A percentile compares a stretch with the other conserved stretches of the same genome.
These are phyloP conservation scores for Friedmanniomyces endolithicus DNA, from an alignment of 495 filamentous ascomycete genomes.

Conservation along the genomic window DNA sequence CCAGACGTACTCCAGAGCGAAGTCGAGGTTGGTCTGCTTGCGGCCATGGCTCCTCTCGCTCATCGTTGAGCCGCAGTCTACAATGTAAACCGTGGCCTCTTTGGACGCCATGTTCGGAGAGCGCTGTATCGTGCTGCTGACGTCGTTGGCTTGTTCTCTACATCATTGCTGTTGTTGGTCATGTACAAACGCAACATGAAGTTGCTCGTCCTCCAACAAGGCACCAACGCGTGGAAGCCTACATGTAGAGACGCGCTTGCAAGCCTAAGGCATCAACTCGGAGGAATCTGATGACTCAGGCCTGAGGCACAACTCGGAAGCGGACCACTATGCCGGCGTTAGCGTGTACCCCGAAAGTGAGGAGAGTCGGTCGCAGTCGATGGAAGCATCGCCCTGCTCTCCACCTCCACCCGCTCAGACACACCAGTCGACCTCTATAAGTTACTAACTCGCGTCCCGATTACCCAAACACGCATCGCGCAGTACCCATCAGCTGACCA, in stretches of 20 bases:
- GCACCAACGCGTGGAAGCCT: not conserved
- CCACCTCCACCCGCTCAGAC: not conserved
- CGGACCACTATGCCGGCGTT: not conserved
- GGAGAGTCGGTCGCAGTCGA: not conserved
- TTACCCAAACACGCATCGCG: not conserved
- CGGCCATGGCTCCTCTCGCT: conserved; percentile 61
- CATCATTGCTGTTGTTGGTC: not conserved
- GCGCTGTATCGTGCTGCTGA: no score
- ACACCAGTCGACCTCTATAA: not conserved
- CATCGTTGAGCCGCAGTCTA: conserved; percentile 82
- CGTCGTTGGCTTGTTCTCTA: no score
- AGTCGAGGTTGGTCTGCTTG: conserved; percentile 70
- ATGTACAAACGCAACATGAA: no score
- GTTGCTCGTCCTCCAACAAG: not conserved
- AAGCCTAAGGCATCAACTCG: not conserved
- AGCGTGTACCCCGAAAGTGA: not conserved
- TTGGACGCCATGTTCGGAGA: conserved; percentile 67
- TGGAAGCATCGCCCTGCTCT: not conserved
- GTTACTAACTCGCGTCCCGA: not conserved
- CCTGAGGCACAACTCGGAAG: not conserved
- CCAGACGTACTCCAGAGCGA: conserved; percentile 88
- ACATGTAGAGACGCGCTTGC: not conserved
- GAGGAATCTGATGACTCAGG: no score
- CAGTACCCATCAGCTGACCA: not conserved
- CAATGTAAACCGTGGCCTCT: conserved; percentile 81